These are phyloP conservation scores for Auxenochlorella pyrenoidosa DNA, from an alignment of 139 green algal species.

Conservation along the genomic window DNA sequence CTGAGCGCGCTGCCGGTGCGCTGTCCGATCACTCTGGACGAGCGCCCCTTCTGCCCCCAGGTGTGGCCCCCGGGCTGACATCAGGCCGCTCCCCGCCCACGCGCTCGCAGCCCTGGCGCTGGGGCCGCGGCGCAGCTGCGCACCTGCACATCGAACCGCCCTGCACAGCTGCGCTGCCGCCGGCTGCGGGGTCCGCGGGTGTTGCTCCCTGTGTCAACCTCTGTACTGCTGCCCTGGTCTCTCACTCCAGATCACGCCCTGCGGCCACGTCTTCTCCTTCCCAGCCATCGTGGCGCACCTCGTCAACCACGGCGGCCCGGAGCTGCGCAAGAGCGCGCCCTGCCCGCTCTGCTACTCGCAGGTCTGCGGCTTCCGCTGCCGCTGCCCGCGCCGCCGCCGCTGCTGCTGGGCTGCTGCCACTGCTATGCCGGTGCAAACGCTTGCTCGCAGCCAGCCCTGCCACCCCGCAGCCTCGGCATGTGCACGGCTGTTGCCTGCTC, in stretches of 20 bases:
- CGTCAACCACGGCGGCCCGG: slow-evolving; percentile 66
- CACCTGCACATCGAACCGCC: no score
- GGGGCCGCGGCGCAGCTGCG: no score
- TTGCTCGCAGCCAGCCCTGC: no score
- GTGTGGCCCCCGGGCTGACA: slow-evolving; percentile 46
- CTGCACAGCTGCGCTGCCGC: background rate
- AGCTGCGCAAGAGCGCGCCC: slow-evolving; percentile 56
- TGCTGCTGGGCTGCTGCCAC: background rate
- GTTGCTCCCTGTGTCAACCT: no score
- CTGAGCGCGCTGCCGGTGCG: slow-evolving; percentile 47
- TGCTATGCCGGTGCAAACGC: background rate
- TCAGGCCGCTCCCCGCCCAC: no score
- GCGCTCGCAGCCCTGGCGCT: no score
- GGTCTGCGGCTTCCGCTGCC: background rate
- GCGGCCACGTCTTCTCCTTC: slow-evolving; percentile 89
- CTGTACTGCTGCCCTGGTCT: no score
- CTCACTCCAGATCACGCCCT: slow-evolving; percentile 80
- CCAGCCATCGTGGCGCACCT: slow-evolving; percentile 86
- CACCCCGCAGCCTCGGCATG: no score
- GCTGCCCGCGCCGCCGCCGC: background rate
- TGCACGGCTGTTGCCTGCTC: background rate
- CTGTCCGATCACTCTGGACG: slow-evolving; percentile 89
- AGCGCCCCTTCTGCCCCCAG: slow-evolving; percentile 23
- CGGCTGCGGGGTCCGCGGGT: no score
- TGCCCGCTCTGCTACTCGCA: slow-evolving; percentile 60